Evolutionary conservation across 148 eudicot genomes (phyloP).

Genomic region (Suaeda aralocaspica): DNA sequence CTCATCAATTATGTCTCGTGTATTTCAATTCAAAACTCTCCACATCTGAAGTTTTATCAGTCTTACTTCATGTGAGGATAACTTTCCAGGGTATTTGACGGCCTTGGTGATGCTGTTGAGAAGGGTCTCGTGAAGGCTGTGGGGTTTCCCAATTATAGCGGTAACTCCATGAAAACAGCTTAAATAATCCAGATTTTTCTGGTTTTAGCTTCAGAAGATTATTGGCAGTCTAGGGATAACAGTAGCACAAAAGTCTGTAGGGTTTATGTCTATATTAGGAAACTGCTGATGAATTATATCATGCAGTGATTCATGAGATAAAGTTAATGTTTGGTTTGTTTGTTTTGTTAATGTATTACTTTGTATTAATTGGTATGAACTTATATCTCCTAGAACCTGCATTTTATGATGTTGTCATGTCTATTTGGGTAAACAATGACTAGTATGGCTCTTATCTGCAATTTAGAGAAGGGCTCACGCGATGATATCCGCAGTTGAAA

Average conservation of each 20-base stretch:
- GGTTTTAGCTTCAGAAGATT: not conserved
- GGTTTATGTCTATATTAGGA: too few species aligned
- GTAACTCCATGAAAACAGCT: conserved; percentile 32
- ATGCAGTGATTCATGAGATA: too few species aligned
- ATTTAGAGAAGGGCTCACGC: conserved; percentile 77
- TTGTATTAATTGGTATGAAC: too few species aligned
- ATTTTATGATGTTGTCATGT: not conserved
- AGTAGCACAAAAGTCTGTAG: too few species aligned
- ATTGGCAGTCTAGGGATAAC: too few species aligned
- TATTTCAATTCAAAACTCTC: conserved; percentile 13
- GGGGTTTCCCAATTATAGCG: conserved; percentile 90
- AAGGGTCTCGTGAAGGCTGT: conserved; percentile 96
- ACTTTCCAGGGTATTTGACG: conserved; percentile 80
- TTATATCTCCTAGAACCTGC: too few species aligned
- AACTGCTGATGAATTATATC: too few species aligned
- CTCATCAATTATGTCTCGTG: conserved; percentile 19
- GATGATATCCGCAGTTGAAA: conserved; percentile 57
- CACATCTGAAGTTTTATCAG: conserved; percentile 12
- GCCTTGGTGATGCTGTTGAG: conserved; percentile 95
- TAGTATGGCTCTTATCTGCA: not conserved
- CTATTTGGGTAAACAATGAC: not conserved
- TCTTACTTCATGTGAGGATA: conserved; percentile 3
- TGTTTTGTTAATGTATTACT: too few species aligned
- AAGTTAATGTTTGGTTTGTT: too few species aligned
- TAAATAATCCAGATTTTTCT: not conserved